Conservation (phyloP, 495 filamentous ascomycete genomes). For the Tricharina praecox region DNA sequence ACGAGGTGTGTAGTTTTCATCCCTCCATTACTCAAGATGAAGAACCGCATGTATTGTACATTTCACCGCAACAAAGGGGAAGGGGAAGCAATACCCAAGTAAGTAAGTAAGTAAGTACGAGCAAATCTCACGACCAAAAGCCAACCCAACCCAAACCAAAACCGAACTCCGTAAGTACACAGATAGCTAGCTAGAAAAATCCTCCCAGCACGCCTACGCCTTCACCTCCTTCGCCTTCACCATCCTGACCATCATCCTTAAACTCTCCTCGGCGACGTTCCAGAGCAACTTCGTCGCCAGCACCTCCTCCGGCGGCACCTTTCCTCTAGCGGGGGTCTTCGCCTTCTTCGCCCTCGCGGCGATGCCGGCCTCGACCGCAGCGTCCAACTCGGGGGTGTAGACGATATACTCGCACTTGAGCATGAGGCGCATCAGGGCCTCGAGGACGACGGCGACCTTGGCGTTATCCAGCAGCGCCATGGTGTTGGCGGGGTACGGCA, state of each 20-base stretch:
- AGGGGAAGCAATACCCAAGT: no score
- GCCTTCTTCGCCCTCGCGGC: constrained; percentile 35
- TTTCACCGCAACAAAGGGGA: no score
- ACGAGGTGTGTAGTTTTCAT: no score
- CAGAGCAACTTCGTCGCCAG: constrained; percentile 20
- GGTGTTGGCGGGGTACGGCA: constrained; percentile 54
- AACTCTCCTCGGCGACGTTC: constrained; percentile 22
- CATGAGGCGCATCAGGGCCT: constrained; percentile 51
- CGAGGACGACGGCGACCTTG: constrained; percentile 60
- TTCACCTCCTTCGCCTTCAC: no score
- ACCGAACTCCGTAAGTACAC: no score
- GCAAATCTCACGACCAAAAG: no score
- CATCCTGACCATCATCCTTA: constrained; percentile 22
- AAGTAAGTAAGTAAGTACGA: no score
- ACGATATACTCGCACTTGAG: constrained; percentile 29
- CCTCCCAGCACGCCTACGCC: no score
- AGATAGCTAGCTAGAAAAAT: no score
- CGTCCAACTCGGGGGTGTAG: constrained; percentile 33
- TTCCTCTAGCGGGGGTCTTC: constrained; percentile 29
- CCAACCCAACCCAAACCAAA: no score
- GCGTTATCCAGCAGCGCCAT: constrained; percentile 53
- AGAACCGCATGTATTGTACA: no score
- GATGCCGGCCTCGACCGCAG: constrained; percentile 47
- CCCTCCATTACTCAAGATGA: no score
- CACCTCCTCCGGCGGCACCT: constrained; percentile 19